phyloP scores from a whole-genome alignment of 148 eudicot genomes.

The Chenopodium quinoa region DNA sequence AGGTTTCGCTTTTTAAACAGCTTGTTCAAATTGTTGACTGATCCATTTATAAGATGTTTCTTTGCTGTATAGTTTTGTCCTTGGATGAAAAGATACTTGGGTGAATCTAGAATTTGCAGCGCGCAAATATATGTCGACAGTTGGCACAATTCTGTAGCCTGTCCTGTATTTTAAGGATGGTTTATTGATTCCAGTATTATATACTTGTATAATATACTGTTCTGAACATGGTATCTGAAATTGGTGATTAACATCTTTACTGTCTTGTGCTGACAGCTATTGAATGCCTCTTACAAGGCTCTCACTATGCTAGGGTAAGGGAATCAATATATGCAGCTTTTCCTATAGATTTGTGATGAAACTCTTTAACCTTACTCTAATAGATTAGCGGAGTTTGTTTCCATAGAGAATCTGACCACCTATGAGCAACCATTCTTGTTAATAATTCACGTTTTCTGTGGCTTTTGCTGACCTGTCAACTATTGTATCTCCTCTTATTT shows the following conservation, averaged over 20 bases:
- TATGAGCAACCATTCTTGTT: neutral
- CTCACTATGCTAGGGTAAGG: neutral
- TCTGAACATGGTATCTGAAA: neutral
- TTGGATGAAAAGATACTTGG: neutral
- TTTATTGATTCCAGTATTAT: neutral
- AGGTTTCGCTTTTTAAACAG: neutral
- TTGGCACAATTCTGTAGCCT: neutral
- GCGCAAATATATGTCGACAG: neutral
- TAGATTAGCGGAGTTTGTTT: neutral
- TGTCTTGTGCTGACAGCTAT: neutral
- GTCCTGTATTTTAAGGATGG: neutral
- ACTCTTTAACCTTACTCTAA: neutral
- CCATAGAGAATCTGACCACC: neutral
- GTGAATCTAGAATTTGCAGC: neutral
- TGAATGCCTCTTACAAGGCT: neutral
- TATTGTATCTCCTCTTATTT: neutral
- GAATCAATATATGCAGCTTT: neutral
- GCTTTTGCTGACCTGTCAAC: neutral
- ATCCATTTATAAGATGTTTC: neutral
- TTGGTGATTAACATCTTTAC: neutral
- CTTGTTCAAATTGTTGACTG: neutral
- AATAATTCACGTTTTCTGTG: neutral
- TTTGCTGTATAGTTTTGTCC: neutral
- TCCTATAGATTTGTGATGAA: neutral
- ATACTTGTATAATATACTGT: neutral